Evolutionary conservation across 1,139 yeast species (phyloP).

Genomic region (Protomyces inundatus): DNA sequence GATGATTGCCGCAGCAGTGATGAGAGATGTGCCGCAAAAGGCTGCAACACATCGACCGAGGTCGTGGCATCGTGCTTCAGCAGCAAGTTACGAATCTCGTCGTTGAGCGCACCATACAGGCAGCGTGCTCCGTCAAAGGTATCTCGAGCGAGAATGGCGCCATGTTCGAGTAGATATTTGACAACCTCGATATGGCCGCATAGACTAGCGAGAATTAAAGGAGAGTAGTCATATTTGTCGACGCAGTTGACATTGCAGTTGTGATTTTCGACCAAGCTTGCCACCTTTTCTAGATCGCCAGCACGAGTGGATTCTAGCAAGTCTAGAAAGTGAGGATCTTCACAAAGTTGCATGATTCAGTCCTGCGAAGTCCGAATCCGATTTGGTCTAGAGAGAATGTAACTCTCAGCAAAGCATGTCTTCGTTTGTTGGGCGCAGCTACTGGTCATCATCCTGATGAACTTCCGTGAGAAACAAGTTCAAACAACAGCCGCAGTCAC

Average conservation of each 20-base stretch:
- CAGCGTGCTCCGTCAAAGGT: slow-evolving; percentile 77
- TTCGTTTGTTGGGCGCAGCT: no score
- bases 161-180: slow-evolving; percentile 53
- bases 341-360: slow-evolving; percentile 1
- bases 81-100: slow-evolving; percentile 55
- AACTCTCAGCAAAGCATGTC: no score
- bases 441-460: no score
- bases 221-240: slow-evolving; percentile 71
- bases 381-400: no score
- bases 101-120: slow-evolving; percentile 70
- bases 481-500: no score
- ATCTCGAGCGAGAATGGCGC: slow-evolving; percentile 74
- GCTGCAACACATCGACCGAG: slow-evolving; percentile 62
- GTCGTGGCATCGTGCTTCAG: slow-evolving; percentile 61
- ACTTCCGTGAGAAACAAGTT: no score
- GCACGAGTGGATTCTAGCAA: slow-evolving; percentile 63
- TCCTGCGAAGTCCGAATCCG: background rate
- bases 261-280: slow-evolving; percentile 37
- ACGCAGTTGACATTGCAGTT: slow-evolving; percentile 48
- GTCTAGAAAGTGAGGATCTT: slow-evolving; percentile 38
- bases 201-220: slow-evolving; percentile 48
- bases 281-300: slow-evolving; percentile 64
- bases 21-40: slow-evolving; percentile 67
- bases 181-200: slow-evolving; percentile 40
- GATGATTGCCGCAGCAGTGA: slow-evolving; percentile 41